phyloP scores from a whole-genome alignment of 208 protist species.

The Leptomonas pyrrhocoris region DNA sequence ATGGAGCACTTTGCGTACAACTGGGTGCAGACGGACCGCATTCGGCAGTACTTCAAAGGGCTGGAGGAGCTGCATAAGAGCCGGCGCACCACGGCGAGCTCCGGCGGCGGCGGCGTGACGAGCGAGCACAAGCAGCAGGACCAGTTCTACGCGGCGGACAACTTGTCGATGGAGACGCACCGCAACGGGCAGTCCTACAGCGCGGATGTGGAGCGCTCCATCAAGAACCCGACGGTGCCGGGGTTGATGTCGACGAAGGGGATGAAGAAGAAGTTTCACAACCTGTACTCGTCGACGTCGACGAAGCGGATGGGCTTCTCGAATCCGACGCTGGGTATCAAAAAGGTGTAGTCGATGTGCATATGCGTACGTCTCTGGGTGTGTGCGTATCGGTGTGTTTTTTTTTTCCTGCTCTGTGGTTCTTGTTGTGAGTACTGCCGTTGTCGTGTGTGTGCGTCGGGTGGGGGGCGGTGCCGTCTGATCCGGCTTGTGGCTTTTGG shows the following conservation, averaged over 20 bases:
- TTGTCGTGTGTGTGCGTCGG: neutral
- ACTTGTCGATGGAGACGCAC: slow-evolving; percentile 58
- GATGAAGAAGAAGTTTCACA: slow-evolving; percentile 93
- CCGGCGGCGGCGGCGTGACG: slow-evolving; percentile 56
- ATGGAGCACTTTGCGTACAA: slow-evolving; percentile 92
- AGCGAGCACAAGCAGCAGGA: slow-evolving; percentile 79
- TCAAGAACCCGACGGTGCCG: slow-evolving; percentile 88
- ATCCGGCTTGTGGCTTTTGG: too few species aligned
- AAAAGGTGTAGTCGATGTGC: slow-evolving; percentile 66
- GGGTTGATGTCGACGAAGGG: slow-evolving; percentile 91
- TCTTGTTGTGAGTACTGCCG: neutral
- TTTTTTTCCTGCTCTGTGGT: neutral
- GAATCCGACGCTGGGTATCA: slow-evolving; percentile 85
- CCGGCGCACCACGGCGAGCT: slow-evolving; percentile 38
- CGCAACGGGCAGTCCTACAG: slow-evolving; percentile 64
- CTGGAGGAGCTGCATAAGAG: slow-evolving; percentile 57
- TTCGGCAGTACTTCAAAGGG: slow-evolving; percentile 81
- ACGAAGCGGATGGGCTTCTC: slow-evolving; percentile 90
- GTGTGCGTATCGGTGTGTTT: neutral
- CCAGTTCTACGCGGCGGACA: slow-evolving; percentile 70
- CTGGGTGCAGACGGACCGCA: slow-evolving; percentile 89
- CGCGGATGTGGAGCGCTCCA: slow-evolving; percentile 65
- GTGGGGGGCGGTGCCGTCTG: too few species aligned
- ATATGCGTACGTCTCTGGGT: neutral
- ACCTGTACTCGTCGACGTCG: slow-evolving; percentile 88